phyloP scores from a whole-genome alignment of 306 rosid genomes.

The Astragalus glycyphyllos region DNA sequence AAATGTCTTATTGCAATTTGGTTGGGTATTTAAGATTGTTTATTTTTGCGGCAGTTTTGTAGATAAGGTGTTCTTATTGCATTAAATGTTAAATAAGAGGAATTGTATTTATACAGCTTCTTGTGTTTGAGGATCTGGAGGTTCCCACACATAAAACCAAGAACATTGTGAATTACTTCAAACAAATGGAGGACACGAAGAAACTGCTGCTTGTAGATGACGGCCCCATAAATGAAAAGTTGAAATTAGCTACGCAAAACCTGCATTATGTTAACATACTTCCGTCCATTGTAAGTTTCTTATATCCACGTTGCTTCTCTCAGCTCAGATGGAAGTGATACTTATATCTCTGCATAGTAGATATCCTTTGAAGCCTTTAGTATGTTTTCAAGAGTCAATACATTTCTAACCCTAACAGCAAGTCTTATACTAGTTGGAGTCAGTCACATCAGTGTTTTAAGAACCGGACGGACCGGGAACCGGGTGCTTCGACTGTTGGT shows the following conservation, averaged over 20 bases:
- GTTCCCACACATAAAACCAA: constrained; percentile 86
- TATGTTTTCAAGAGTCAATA: constrained; percentile 10
- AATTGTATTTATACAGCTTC: constrained; percentile 61
- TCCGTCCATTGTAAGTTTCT: constrained; percentile 80
- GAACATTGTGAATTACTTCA: constrained; percentile 66
- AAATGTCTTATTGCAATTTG: constrained; percentile 25
- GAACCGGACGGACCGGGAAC: too few species aligned
- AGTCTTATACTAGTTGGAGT: constrained; percentile 27
- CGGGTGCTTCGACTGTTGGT: too few species aligned
- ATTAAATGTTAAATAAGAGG: constrained; percentile 30
- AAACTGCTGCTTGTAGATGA: constrained; percentile 83
- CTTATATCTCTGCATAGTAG: constrained; percentile 3
- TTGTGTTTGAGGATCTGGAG: constrained; percentile 85
- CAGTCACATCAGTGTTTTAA: too few species aligned
- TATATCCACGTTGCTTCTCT: constrained; percentile 37
- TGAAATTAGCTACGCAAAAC: constrained; percentile 93
- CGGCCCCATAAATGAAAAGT: constrained; percentile 69
- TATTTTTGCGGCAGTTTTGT: constrained; percentile 20
- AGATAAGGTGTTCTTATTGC: constrained; percentile 20
- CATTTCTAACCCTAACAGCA: constrained; percentile 17
- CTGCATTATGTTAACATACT: constrained; percentile 83
- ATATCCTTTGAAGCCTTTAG: constrained; percentile 9
- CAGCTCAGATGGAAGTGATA: constrained; percentile 31
- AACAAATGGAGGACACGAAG: constrained; percentile 70
- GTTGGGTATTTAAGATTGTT: constrained; percentile 11